These are phyloP conservation scores for Agastache rugosa DNA, from an alignment of 257 asterid genomes.

Conservation along the genomic window DNA sequence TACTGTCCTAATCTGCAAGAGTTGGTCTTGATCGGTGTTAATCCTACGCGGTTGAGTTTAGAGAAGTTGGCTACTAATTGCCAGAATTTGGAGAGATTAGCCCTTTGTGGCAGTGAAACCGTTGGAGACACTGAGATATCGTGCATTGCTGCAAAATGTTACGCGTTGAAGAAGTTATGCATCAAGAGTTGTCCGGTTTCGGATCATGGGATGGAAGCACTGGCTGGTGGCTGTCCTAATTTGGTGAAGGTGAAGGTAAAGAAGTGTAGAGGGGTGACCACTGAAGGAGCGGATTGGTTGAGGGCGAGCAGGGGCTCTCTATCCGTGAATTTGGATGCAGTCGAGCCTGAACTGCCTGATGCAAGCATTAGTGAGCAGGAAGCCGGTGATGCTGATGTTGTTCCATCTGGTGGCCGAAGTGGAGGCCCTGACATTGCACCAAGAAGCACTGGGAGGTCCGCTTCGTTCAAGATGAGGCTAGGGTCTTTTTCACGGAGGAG, in stretches of 20 bases:
- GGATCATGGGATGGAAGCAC: constrained; percentile 79
- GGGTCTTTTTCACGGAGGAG: constrained; percentile 65
- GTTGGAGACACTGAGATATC: constrained; percentile 84
- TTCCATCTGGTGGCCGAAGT: constrained; percentile 34
- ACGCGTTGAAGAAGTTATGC: constrained; percentile 79
- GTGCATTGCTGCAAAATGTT: constrained; percentile 79
- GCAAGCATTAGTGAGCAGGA: constrained; percentile 62
- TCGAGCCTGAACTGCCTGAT: constrained; percentile 59
- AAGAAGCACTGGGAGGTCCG: constrained; percentile 57
- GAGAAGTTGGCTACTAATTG: constrained; percentile 65
- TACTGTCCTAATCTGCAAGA: constrained; percentile 75
- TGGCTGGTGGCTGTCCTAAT: constrained; percentile 93
- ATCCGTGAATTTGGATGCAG: constrained; percentile 72
- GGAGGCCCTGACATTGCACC: constrained; percentile 41
- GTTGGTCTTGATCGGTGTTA: constrained; percentile 83
- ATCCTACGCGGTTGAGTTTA: constrained; percentile 64
- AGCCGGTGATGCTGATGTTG: constrained; percentile 47
- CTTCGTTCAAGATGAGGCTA: constrained; percentile 71
- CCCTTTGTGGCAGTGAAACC: constrained; percentile 84
- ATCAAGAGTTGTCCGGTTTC: constrained; percentile 91
- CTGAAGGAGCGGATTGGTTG: constrained; percentile 82
- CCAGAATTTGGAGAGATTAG: constrained; percentile 77
- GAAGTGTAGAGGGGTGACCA: constrained; percentile 86
- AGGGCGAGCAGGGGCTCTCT: constrained; percentile 69
- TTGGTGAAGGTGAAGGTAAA: constrained; percentile 90